Conservation (phyloP, 2,329 filamentous ascomycete species). For the Hypoxylon sp. region DNA sequence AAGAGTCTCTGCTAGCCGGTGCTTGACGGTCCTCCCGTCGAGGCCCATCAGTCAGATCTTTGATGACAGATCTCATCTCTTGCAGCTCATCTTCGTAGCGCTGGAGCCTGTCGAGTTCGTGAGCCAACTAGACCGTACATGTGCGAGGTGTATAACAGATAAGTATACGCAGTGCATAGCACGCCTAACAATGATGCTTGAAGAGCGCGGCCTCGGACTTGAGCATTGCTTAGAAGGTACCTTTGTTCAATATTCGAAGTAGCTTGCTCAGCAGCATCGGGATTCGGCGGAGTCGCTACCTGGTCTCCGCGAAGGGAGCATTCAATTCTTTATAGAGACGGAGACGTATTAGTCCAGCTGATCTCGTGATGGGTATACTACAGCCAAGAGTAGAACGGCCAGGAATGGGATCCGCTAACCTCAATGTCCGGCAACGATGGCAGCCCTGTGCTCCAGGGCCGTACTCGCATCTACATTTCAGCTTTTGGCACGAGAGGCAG, state of each 20-base stretch:
- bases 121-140: conserved; percentile 1
- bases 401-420: conserved; percentile 29
- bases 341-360: conserved; percentile 13
- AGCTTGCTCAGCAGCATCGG: conserved; percentile 3
- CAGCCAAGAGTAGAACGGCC: neutral
- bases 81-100: conserved; percentile 40
- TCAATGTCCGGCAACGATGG: conserved; percentile 43
- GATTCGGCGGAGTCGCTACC: conserved; percentile 12
- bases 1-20: conserved; percentile 10
- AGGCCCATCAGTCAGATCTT: conserved; percentile 25
- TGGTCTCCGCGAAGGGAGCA: conserved; percentile 40
- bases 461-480: conserved; percentile 45
- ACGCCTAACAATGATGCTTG: neutral
- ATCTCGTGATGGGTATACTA: neutral
- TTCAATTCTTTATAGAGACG: conserved; percentile 37
- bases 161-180: neutral
- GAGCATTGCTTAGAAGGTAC: conserved; percentile 26
- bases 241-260: conserved; percentile 39
- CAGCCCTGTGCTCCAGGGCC: conserved; percentile 40
- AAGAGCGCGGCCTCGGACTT: neutral
- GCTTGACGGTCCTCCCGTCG: conserved; percentile 12
- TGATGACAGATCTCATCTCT: conserved; percentile 41
- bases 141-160: no score
- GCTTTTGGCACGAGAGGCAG: conserved; percentile 42
- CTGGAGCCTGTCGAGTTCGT: conserved; percentile 33